phyloP scores from a whole-genome alignment of 2,329 filamentous ascomycete species.

The Nigrospora sphaerica region DNA sequence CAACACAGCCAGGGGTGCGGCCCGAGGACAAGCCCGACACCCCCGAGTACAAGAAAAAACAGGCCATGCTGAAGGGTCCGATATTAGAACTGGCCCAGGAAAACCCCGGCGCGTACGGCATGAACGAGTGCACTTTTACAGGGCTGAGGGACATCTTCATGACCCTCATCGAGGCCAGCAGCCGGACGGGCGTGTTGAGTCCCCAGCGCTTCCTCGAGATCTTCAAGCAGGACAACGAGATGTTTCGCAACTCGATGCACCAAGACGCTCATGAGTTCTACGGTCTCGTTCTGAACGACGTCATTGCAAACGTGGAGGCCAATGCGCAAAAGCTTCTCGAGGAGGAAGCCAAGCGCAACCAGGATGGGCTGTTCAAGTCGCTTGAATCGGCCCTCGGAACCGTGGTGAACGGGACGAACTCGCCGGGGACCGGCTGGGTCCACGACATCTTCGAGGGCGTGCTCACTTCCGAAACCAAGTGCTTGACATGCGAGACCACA shows the following conservation, averaged over 20 bases:
- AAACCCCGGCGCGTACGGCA: slow-evolving; percentile 73
- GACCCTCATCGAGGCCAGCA: slow-evolving; percentile 72
- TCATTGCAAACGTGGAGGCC: slow-evolving; percentile 89
- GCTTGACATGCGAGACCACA: slow-evolving; percentile 89
- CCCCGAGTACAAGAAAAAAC: slow-evolving; percentile 96
- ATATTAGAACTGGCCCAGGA: slow-evolving; percentile 80
- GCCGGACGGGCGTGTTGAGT: slow-evolving; percentile 82
- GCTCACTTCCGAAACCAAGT: slow-evolving; percentile 91
- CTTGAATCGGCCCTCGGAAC: slow-evolving; percentile 37
- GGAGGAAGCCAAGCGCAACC: slow-evolving; percentile 31
- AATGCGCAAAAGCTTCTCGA: slow-evolving; percentile 62
- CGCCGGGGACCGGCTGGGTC: slow-evolving; percentile 76
- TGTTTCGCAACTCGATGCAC: slow-evolving; percentile 96
- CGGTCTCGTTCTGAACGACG: slow-evolving; percentile 89
- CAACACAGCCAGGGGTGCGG: slow-evolving; percentile 44
- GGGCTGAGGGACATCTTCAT: slow-evolving; percentile 95
- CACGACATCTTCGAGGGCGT: slow-evolving; percentile 95
- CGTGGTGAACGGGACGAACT: slow-evolving; percentile 38
- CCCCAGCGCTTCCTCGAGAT: slow-evolving; percentile 92
- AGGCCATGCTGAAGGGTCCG: slow-evolving; percentile 80
- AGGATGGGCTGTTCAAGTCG: slow-evolving; percentile 42
- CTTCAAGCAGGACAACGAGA: slow-evolving; percentile 88
- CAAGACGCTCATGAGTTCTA: slow-evolving; percentile 98
- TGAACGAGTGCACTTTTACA: slow-evolving; percentile 93
- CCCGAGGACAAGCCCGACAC: slow-evolving; percentile 92